Evolutionary conservation across 1,139 yeast genomes (phyloP).

Genomic region (Arxiozyma heterogenica): DNA sequence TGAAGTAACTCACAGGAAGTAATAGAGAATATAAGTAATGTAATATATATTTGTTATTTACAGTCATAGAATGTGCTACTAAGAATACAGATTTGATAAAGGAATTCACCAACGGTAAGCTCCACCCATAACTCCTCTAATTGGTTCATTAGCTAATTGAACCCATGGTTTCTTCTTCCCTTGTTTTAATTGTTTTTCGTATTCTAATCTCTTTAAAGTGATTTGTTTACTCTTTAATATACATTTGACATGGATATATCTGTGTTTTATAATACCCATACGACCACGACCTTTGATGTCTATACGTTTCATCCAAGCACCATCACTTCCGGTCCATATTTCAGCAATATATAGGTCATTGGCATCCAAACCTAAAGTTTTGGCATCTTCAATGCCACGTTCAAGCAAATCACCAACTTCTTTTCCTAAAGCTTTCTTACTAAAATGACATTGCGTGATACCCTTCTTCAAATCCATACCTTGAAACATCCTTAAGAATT

Average conservation of each 20-base stretch:
- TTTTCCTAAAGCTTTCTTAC: conserved; percentile 67
- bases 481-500: conserved; percentile 62
- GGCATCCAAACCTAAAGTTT: conserved; percentile 47
- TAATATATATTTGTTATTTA: neutral
- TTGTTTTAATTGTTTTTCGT: conserved; percentile 45
- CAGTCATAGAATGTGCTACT: neutral
- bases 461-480: conserved; percentile 68
- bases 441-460: conserved; percentile 86
- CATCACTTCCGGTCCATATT: conserved; percentile 91
- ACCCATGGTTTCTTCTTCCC: conserved; percentile 40
- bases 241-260: conserved; percentile 73
- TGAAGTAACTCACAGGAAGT: neutral
- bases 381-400: conserved; percentile 64
- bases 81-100: neutral
- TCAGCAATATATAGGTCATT: conserved; percentile 64
- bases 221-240: conserved; percentile 54
- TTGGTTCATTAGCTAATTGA: conserved; percentile 35
- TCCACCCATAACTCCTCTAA: conserved; percentile 41
- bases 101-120: conserved; percentile 40
- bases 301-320: conserved; percentile 58
- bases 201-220: conserved; percentile 50
- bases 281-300: conserved; percentile 91
- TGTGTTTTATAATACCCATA: conserved; percentile 66
- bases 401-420: conserved; percentile 71
- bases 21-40: neutral